A percentile compares a stretch with the other conserved stretches of the same genome.
Conservation (phyloP, 176 grass and related monocot genomes). For the Cocos nucifera region DNA sequence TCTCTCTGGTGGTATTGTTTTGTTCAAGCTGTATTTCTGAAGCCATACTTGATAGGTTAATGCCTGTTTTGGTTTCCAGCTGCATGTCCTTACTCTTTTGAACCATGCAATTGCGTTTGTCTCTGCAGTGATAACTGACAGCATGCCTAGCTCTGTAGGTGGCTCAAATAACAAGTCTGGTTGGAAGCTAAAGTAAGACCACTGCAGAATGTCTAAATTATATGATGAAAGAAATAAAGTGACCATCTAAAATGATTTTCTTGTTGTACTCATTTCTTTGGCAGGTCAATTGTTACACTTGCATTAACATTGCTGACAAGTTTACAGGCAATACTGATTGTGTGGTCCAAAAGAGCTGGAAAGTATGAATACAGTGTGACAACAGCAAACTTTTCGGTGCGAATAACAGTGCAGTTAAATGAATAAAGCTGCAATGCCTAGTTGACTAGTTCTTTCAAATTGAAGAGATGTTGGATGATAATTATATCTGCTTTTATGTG, state of each 20-base stretch:
- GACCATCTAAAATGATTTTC: conserved; percentile 5
- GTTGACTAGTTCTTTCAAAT: too few relatives aligned
- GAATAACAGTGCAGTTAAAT: too few relatives aligned
- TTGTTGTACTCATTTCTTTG: conserved; percentile 1
- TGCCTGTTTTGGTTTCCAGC: not conserved
- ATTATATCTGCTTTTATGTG: too few relatives aligned
- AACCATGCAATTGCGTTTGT: conserved; percentile 1
- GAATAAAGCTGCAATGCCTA: not conserved
- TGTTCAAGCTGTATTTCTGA: not conserved
- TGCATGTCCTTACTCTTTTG: not conserved
- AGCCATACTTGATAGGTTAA: not conserved
- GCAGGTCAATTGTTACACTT: conserved; percentile 67
- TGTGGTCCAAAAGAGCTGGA: conserved; percentile 80
- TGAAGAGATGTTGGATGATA: too few relatives aligned
- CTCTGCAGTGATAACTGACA: conserved; percentile 26
- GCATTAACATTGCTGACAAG: conserved; percentile 83
- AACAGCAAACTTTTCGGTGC: conserved; percentile 90
- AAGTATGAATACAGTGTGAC: conserved; percentile 93
- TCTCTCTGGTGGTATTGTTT: conserved; percentile 48
- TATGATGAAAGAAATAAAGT: not conserved
- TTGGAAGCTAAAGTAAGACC: conserved; percentile 86
- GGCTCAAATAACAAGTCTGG: conserved; percentile 37
- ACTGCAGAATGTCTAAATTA: not conserved
- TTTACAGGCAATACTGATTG: conserved; percentile 92
- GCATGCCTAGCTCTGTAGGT: conserved; percentile 17